A percentile compares a stretch with the other conserved stretches of the same genome.
These are phyloP conservation scores for Candida jianshihensis DNA, from an alignment of 805 yeast genomes.

Conservation along the genomic window DNA sequence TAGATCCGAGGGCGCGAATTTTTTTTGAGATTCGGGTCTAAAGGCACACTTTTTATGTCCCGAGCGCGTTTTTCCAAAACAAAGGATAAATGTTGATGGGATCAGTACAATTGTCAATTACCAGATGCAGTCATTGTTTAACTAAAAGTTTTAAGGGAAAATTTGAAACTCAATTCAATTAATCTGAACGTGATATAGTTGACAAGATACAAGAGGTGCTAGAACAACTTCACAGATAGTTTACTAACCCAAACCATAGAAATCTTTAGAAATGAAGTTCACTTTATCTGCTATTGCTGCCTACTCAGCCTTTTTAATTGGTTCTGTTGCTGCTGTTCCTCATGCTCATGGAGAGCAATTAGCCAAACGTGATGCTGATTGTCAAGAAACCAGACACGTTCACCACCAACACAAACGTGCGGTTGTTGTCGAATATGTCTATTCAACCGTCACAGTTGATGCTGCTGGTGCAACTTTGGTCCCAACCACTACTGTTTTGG, in stretches of 20 bases:
- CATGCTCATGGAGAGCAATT: constrained; percentile 1
- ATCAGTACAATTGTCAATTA: too few relatives aligned
- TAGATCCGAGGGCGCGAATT: too few relatives aligned
- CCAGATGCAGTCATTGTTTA: too few relatives aligned
- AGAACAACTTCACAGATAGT: too few relatives aligned
- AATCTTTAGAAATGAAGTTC: constrained; percentile 9
- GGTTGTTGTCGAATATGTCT: constrained; percentile 43
- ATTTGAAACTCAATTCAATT: too few relatives aligned
- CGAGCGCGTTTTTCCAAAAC: too few relatives aligned
- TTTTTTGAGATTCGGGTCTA: too few relatives aligned
- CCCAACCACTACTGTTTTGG: constrained; percentile 15
- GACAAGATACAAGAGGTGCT: neutral
- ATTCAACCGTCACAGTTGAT: constrained; percentile 49
- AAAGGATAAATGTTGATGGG: too few relatives aligned
- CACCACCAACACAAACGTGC: constrained; percentile 48
- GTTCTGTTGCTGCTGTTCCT: constrained; percentile 4
- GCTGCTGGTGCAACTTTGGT: constrained; percentile 38
- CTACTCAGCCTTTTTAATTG: constrained; percentile 6
- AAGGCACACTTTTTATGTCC: too few relatives aligned
- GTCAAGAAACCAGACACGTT: constrained; percentile 22
- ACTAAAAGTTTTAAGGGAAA: too few relatives aligned
- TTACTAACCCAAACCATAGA: neutral
- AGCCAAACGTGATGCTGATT: constrained; percentile 9
- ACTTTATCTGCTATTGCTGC: constrained; percentile 9
- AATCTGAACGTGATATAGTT: too few relatives aligned